phyloP scores from a whole-genome alignment of 768 basidiomycete genomes.

The Asterophora lycoperdoides region DNA sequence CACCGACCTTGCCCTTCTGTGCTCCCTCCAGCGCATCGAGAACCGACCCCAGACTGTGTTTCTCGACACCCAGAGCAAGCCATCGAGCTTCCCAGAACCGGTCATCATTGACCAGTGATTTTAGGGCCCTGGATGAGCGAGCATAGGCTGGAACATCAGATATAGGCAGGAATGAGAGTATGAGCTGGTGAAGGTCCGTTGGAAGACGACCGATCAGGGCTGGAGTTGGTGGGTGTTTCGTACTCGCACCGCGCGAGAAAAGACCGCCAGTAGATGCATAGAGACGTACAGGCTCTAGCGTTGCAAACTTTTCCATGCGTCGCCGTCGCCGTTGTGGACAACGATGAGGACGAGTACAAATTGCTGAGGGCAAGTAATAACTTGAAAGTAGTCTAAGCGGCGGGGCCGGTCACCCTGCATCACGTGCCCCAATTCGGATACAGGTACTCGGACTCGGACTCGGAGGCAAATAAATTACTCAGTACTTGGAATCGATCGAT shows the following conservation, averaged over 20 bases:
- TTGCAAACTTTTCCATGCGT: constrained; percentile 80
- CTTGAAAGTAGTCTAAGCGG: no score
- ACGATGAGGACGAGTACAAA: constrained; percentile 2
- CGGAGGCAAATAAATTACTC: no score
- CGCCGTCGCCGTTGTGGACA: constrained; percentile 3
- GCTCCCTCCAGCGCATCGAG: constrained; percentile 55
- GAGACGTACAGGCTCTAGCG: constrained; percentile 71
- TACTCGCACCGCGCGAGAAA: constrained; percentile 17
- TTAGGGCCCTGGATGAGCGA: constrained; percentile 58
- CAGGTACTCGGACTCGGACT: no score
- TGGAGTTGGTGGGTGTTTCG: constrained; percentile 20
- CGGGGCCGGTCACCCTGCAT: no score
- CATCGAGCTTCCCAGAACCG: constrained; percentile 75
- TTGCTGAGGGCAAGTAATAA: no score
- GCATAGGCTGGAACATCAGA: constrained; percentile 79
- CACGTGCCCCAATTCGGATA: no score
- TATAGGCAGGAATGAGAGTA: constrained; percentile 71
- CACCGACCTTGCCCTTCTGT: constrained; percentile 82
- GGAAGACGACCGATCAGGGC: constrained; percentile 75
- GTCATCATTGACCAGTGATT: constrained; percentile 64
- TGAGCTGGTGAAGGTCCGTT: constrained; percentile 65
- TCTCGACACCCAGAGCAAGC: constrained; percentile 48
- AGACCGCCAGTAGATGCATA: constrained; percentile 35
- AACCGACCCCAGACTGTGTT: constrained; percentile 32
- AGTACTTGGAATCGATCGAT: no score